Base-by-base conservation (phyloP, 768 basidiomycete genomes). In the Psilocybe subaeruginosa region DNA sequence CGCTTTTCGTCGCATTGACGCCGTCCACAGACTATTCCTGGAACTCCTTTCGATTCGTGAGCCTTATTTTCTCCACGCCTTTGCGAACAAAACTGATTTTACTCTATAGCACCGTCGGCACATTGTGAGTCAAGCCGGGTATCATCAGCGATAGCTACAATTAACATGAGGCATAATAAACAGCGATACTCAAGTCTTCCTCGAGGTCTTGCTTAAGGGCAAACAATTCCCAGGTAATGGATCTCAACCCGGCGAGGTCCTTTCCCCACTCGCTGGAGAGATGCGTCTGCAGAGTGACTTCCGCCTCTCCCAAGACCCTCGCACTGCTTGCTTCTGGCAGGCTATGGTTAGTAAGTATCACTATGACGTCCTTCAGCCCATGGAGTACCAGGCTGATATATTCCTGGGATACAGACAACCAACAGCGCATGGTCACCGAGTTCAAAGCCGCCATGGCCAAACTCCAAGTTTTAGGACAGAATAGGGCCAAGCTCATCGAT, bases 1-100 rank as follows among this genome's bases (percentile, higher is more conserved):
- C 14, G n/a, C 41, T 43, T 43, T 16, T 16, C 41, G 5, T 43
- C 14, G 14, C 14, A 14, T 12, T 43, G n/a, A 43, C 14, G 4
- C 41, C 41, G n/a, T 8, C 5, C 14, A 7, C 4, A 31, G 29
- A 60, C 58, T 23, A 58, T 59, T 47, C 54, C 70, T 23, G 67
- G 68, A 14, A 68, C 70, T 41, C 72, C 75, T 1, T 76, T 77
- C 64, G 76, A 77, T 60, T 72, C 73, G 41, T 43, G 41, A 43
- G 41, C 14, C 6, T 8, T 12, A 43, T 43, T 4, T 12, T 8
- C 4, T 8, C 4, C 14, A 7, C 7, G 11, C 7, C 33, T 43
- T n/a, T 16, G 11, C 7, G 41, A 43, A 43, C 14, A 14, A 43
- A 43, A 43, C 41, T 43, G n/a, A 43, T 8, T 43, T 4, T 16